Conservation (phyloP, 805 yeast genomes). For the Candida odintsovae region DNA sequence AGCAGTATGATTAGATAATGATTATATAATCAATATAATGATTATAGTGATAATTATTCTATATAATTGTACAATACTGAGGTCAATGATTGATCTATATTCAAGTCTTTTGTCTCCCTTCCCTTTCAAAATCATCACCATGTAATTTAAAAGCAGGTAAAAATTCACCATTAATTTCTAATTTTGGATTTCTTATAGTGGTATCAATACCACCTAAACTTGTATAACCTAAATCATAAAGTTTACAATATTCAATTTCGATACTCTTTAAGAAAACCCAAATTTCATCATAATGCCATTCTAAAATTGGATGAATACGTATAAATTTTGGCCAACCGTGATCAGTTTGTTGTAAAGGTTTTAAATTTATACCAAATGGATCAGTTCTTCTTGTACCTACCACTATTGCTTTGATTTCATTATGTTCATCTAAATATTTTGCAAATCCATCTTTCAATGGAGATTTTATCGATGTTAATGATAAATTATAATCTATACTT, state of each 20-base stretch:
- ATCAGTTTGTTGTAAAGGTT: slow-evolving; percentile 69
- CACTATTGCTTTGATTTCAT: slow-evolving; percentile 61
- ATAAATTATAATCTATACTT: slow-evolving; percentile 47
- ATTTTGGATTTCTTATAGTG: slow-evolving; percentile 67
- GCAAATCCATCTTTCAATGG: slow-evolving; percentile 68
- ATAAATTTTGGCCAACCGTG: slow-evolving; percentile 87
- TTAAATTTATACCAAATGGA: slow-evolving; percentile 65
- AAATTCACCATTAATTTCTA: slow-evolving; percentile 29
- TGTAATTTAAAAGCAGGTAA: slow-evolving; percentile 53
- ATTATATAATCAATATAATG: no score
- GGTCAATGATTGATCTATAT: no score
- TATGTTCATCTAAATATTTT: slow-evolving; percentile 47
- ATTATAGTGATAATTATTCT: no score
- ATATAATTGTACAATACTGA: no score
- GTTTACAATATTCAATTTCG: slow-evolving; percentile 59
- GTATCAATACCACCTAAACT: slow-evolving; percentile 76
- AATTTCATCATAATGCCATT: slow-evolving; percentile 78
- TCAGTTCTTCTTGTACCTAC: slow-evolving; percentile 88
- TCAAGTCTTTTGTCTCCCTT: slow-evolving; percentile 27
- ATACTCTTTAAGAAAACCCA: slow-evolving; percentile 74
- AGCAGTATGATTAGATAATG: no score
- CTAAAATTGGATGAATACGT: slow-evolving; percentile 81
- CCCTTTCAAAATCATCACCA: slow-evolving; percentile 56
- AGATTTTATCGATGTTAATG: slow-evolving; percentile 30
- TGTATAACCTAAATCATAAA: slow-evolving; percentile 84